Percentiles rank a stretch among this genome's conserved stretches.
These are phyloP conservation scores for Pugionium dolabratum DNA, from an alignment of 345 rosid species.

Conservation along the genomic window DNA sequence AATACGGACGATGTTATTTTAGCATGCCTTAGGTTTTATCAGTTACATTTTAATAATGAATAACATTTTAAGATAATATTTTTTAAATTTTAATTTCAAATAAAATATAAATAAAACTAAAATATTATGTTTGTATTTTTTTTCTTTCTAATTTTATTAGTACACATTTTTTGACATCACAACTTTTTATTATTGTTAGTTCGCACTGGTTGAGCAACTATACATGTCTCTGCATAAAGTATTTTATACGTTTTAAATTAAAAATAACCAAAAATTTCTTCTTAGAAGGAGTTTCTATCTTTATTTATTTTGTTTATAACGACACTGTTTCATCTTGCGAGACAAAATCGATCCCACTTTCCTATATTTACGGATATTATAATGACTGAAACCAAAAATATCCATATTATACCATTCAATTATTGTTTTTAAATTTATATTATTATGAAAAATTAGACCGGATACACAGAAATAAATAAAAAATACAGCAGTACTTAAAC, in stretches of 20 bases:
- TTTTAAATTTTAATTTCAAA: too few species aligned
- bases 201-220: slow-evolving; percentile 26
- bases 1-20: too few species aligned
- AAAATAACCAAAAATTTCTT: neutral
- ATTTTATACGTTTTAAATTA: neutral
- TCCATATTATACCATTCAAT: neutral
- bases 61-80: too few species aligned
- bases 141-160: too few species aligned
- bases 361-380: slow-evolving; percentile 9
- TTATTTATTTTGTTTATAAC: slow-evolving; percentile 8
- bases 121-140: too few species aligned
- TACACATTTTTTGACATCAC: too few species aligned
- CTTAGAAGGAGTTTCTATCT: slow-evolving; percentile 2
- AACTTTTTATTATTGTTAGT: slow-evolving; percentile 9
- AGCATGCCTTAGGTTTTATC: too few species aligned
- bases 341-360: slow-evolving; percentile 6
- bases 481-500: neutral
- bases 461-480: neutral
- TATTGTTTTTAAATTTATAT: neutral
- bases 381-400: slow-evolving; percentile 15
- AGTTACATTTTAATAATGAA: too few species aligned
- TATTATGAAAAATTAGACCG: neutral
- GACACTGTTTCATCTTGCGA: slow-evolving; percentile 17
- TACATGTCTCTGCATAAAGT: slow-evolving; percentile 22
- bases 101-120: too few species aligned